Evolutionary conservation across 1,139 yeast genomes (phyloP).

Genomic region (Chernovozyma sophiae-reginae): DNA sequence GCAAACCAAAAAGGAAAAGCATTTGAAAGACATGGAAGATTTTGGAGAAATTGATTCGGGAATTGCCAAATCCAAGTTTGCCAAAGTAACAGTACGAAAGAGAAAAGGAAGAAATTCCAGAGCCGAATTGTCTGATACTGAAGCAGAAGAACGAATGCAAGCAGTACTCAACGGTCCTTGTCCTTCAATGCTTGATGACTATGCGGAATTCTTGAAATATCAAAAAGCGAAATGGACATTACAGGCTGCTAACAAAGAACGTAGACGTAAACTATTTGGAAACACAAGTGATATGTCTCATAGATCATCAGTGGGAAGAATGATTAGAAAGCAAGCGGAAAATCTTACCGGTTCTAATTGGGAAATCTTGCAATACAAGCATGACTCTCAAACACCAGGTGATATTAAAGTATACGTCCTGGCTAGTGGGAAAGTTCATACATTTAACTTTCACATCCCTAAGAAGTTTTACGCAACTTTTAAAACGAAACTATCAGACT

Average conservation of each 20-base stretch:
- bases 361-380: slow-evolving; percentile 75
- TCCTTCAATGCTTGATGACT: slow-evolving; percentile 74
- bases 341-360: slow-evolving; percentile 71
- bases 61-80: slow-evolving; percentile 32
- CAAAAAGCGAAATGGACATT: slow-evolving; percentile 85
- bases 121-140: slow-evolving; percentile 27
- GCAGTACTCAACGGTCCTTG: slow-evolving; percentile 50
- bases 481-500: slow-evolving; percentile 43
- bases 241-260: slow-evolving; percentile 64
- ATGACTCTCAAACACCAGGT: slow-evolving; percentile 61
- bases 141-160: slow-evolving; percentile 38
- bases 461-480: slow-evolving; percentile 69
- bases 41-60: slow-evolving; percentile 39
- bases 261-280: slow-evolving; percentile 81
- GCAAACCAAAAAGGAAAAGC: slow-evolving; percentile 22
- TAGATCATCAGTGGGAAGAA: slow-evolving; percentile 57
- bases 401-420: slow-evolving; percentile 68
- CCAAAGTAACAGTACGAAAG: slow-evolving; percentile 49
- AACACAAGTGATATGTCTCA: slow-evolving; percentile 43
- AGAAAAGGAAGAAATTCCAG: slow-evolving; percentile 14
- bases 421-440: slow-evolving; percentile 70
- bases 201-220: slow-evolving; percentile 68
- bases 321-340: slow-evolving; percentile 77
- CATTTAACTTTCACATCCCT: slow-evolving; percentile 69
- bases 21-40: slow-evolving; percentile 75